phyloP scores from a whole-genome alignment of 2,329 filamentous ascomycete species.

The Cladosporium sp. region DNA sequence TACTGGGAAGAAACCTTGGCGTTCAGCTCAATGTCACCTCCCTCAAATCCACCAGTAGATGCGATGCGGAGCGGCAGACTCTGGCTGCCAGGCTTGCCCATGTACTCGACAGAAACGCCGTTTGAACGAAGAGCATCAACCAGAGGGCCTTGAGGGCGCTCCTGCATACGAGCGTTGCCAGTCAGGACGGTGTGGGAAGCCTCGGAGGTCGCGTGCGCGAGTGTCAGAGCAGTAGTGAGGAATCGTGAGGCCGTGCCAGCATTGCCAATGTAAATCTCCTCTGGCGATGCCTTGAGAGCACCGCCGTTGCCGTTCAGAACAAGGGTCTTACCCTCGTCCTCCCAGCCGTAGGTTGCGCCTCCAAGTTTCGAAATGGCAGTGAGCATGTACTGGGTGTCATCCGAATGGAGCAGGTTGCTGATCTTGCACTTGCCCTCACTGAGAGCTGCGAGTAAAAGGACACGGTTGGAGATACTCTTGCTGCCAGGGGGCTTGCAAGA shows the following conservation, averaged over 20 bases:
- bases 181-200: constrained; percentile 74
- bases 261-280: constrained; percentile 88
- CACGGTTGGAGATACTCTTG: constrained; percentile 96
- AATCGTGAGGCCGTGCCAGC: constrained; percentile 95
- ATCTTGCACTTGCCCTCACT: constrained; percentile 82
- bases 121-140: constrained; percentile 87
- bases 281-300: constrained; percentile 67
- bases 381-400: constrained; percentile 96
- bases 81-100: constrained; percentile 76
- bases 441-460: constrained; percentile 87
- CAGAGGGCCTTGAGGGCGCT: constrained; percentile 85
- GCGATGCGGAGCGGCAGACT: constrained; percentile 81
- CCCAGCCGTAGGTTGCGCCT: constrained; percentile 88
- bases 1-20: constrained; percentile 99
- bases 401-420: constrained; percentile 89
- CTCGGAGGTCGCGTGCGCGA: constrained; percentile 63
- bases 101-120: constrained; percentile 80
- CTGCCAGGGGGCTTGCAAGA: constrained; percentile 88
- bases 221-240: constrained; percentile 82
- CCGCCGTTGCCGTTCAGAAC: constrained; percentile 91
- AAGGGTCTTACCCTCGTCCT: constrained; percentile 87
- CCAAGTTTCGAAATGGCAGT: constrained; percentile 81
- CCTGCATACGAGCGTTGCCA: constrained; percentile 94
- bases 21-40: constrained; percentile 84
- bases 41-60: constrained; percentile 76